Percentiles rank a stretch among this genome's conserved stretches.
Evolutionary conservation across 31 red algal species (phyloP).

Genomic region (Odonthalia washingtoniensis): DNA sequence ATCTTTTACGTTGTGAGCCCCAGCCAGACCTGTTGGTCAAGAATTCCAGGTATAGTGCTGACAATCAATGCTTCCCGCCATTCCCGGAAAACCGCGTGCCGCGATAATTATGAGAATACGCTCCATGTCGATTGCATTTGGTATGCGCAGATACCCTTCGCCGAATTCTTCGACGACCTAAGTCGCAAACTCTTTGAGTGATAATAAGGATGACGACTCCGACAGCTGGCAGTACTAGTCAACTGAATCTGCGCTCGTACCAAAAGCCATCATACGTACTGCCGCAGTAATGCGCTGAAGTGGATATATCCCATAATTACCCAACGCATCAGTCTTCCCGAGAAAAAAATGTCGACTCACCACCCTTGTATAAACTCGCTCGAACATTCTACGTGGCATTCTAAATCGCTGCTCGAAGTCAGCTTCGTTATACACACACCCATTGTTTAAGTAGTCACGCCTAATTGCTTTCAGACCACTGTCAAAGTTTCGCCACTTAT

Average conservation of each 20-base stretch:
- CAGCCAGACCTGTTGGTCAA: slow-evolving; percentile 34
- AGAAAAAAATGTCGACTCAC: slow-evolving; percentile 11
- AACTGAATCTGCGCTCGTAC: background rate
- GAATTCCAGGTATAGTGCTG: slow-evolving; percentile 31
- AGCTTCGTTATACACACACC: slow-evolving; percentile 1
- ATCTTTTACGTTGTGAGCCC: slow-evolving; percentile 29
- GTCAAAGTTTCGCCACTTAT: slow-evolving; percentile 20
- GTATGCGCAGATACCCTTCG: slow-evolving; percentile 10
- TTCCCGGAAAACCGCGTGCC: slow-evolving; percentile 16
- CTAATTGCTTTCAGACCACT: background rate
- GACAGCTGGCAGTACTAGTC: background rate
- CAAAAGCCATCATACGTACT: slow-evolving; percentile 1
- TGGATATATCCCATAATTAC: slow-evolving; percentile 20
- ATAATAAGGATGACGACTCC: slow-evolving; percentile 7
- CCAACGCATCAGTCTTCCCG: slow-evolving; percentile 12
- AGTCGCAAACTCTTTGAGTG: background rate
- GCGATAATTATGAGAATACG: slow-evolving; percentile 31
- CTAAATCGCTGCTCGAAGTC: slow-evolving; percentile 27
- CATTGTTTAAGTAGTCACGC: background rate
- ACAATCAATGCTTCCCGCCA: slow-evolving; percentile 24
- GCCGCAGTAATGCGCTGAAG: slow-evolving; percentile 11
- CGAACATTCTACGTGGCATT: slow-evolving; percentile 23
- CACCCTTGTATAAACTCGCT: background rate
- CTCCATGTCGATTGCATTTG: slow-evolving; percentile 20
- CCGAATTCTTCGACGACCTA: background rate